These are phyloP conservation scores for Monotropa hypopitys DNA, from an alignment of 179 eudicot genomes.

Conservation along the genomic window DNA sequence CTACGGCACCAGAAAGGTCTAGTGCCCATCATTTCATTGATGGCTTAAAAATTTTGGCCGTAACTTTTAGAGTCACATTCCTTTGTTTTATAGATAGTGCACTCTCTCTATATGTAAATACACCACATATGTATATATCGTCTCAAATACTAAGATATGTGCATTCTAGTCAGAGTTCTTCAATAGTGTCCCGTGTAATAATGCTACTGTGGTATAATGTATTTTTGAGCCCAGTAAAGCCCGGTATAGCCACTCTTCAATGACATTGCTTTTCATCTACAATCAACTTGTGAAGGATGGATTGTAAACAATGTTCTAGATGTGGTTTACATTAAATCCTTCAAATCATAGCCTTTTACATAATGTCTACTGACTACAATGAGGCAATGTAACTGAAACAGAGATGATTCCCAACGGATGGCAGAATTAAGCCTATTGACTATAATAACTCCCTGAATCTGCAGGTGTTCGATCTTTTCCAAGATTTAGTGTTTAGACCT, in stretches of 20 bases:
- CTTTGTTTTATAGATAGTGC: not conserved
- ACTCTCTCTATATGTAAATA: not conserved
- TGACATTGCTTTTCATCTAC: not conserved
- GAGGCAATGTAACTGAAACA: not conserved
- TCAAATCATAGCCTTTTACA: not conserved
- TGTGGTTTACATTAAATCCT: not conserved
- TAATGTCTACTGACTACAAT: not conserved
- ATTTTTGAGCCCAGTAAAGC: not conserved
- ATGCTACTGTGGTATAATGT: not conserved
- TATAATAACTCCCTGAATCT: not conserved
- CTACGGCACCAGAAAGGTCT: conserved; percentile 90
- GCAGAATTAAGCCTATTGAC: not conserved
- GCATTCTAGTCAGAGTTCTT: not conserved
- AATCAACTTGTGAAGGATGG: not conserved
- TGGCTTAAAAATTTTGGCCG: not conserved
- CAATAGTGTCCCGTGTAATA: not conserved
- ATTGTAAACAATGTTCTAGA: not conserved
- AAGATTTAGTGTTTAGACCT: not conserved
- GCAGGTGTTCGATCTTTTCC: not conserved
- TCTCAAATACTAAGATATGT: not conserved
- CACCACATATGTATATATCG: not conserved
- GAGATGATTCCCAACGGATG: not conserved
- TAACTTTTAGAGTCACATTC: not conserved
- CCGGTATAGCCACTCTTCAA: not conserved
- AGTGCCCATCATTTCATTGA: not conserved